Base-by-base conservation (phyloP, 352 stramenopile species). In the Pilasporangium apinafurcum region DNA sequence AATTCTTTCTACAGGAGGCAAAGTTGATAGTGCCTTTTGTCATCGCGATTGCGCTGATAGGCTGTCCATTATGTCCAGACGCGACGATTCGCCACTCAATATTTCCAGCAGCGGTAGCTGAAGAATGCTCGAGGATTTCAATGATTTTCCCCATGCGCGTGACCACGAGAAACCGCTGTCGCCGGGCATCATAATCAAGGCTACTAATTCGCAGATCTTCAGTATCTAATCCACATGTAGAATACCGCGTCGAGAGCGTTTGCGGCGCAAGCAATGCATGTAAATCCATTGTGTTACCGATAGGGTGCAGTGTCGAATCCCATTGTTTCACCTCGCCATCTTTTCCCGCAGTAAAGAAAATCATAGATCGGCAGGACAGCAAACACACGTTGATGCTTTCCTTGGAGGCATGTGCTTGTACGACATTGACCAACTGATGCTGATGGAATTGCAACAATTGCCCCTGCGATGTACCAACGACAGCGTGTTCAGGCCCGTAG, bases 311-410 rank as follows among this genome's bases (percentile, higher is more conserved):
- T 0, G 77, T 90, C 20, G 74, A 83, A 46, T 93, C 79, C 79
- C 79, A 93, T 65, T 90, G 78, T 48, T 81, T 82, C 26, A 90
- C 59, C 9, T 81, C 62, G 0, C 78, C 81, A 37, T 89, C 79
- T 42, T 88, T 90, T 0, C 74, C 74, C 8, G 71, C 67, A 0
- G 81, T 84, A 45, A 90, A 87, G n/a, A 92, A 50, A 6, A 89
- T 57, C 76, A 86, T 86, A 0, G 76, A 81, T 24, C 73, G 64
- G 37, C 65, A 91, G 0, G 72, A 77, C 0, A 86, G 40, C 24
- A 76, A 10, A 37, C 62, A 73, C 0, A 77, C 58, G 26, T 81
- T 87, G 13, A 89, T 53, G 17, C 66, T 86, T 26, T 72, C 62
- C 10, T 59, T 46, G 1, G 58, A 40, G 12, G 62, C 67, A 28